Percentiles rank a stretch among this genome's conserved stretches.
These are phyloP conservation scores for Linderniella brevidens DNA, from an alignment of 257 asterid species.

Conservation along the genomic window DNA sequence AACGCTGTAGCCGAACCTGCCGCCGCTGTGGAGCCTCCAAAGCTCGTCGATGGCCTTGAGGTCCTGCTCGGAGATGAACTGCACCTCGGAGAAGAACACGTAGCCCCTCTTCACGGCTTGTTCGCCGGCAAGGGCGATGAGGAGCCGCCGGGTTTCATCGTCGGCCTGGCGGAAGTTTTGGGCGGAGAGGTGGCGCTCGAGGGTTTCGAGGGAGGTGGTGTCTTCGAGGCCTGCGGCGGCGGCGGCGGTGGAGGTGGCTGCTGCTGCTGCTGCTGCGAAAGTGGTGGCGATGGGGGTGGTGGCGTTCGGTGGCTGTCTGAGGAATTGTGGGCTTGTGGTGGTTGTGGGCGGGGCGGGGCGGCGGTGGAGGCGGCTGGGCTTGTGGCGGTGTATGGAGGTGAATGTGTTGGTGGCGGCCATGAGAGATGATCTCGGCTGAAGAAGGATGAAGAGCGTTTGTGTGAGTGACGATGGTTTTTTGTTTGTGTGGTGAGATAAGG, in stretches of 20 bases:
- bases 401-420: slow-evolving; percentile 79
- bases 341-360: slow-evolving; percentile 5
- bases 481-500: slow-evolving; percentile 37
- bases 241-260: background rate
- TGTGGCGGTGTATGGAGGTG: slow-evolving; percentile 30
- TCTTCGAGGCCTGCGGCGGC: slow-evolving; percentile 10
- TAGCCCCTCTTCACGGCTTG: slow-evolving; percentile 60
- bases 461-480: background rate
- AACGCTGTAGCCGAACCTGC: slow-evolving; percentile 65
- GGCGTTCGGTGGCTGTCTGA: no score
- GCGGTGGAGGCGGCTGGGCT: slow-evolving; percentile 14
- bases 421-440: slow-evolving; percentile 2
- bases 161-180: slow-evolving; percentile 66
- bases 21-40: slow-evolving; percentile 49
- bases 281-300: no score
- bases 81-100: slow-evolving; percentile 87
- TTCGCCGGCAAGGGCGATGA: slow-evolving; percentile 78
- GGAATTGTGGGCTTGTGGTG: no score
- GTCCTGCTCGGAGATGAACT: slow-evolving; percentile 42
- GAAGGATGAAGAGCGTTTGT: slow-evolving; percentile 2
- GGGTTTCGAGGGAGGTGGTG: slow-evolving; percentile 34
- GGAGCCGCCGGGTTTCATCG: slow-evolving; percentile 86
- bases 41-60: slow-evolving; percentile 49
- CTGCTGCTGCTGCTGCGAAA: no score
- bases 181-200: slow-evolving; percentile 28